Base-by-base conservation (phyloP, 371 early-diverging fungal genomes). In the Mortierella sp. region DNA sequence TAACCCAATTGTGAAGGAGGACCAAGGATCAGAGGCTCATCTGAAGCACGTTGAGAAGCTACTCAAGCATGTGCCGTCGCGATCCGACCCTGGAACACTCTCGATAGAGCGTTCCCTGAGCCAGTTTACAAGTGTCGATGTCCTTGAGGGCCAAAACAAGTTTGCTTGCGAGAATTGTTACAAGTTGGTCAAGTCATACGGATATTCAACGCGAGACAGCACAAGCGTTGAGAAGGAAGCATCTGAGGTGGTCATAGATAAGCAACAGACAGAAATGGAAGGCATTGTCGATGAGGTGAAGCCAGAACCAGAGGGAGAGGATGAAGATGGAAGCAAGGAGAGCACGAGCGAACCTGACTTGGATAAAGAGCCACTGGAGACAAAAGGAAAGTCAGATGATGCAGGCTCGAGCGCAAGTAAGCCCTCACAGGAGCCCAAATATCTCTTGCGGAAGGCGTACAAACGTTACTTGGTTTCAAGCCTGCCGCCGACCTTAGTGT, bases 401-500 rank as follows among this genome's bases (percentile, higher is more conserved):
- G 2, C 49, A 16, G 40, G 14, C 22, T 61, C 62, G 12, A 49
- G 37, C 5, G 10, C 55, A 9, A 52, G 49, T 35, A 39, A 51
- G 37, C 40, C 68, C 16, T 6, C 18, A 0, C 39, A 55, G 28
- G 64, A 71, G 37, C 58, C 67, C 3, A 73, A 73, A 16, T 55
- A 69, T 37, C 54, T 81, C 18, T 62, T 79, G 6, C 80, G 81
- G 8, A 76, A 57, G 37, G 85, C 85, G 12, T 76, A 63, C 59
- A 85, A 84, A 57, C 81, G 86, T 6, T 84, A 77, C 57, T 51
- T 86, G 39, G 45, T 85, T 47, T 71, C 80, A 26, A 70, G 54
- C 28, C 70, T 88, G 11, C 92, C 92, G 5, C 73, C 84, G 14
- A 88, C 88, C n/a, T 55, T 91, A 20, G 84, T 84, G 20, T 66